Evolutionary conservation across 139 green algal species (phyloP), one percentile per base, ranked within the genome.

Genomic region (Eudorina sp.): DNA sequence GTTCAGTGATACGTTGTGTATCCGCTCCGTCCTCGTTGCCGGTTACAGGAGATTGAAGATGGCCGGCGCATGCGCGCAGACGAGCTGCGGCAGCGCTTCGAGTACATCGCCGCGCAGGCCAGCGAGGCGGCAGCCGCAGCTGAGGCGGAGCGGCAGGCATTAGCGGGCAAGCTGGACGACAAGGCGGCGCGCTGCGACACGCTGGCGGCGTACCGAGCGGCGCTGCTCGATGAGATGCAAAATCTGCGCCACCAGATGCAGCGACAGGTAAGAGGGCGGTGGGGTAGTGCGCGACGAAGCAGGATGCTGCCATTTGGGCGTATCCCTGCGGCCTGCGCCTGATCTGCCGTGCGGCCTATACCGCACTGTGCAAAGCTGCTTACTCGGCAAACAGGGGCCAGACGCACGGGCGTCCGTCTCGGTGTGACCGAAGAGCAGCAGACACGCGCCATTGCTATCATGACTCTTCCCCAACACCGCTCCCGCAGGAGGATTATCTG

Each of bases 91-190:
- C 53, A 79, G 29, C 86, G 86, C n/a, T 85, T 88, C 40, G 88
- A 88, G 45, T 90, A 92, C 85, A 93, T 91, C 66, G 62, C 80
- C 14, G 51, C 55, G 38, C 79, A 85, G 46, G 89, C 91, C n/a
- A 55, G 66, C 11, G 85, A 88, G 43, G 91, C 89, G 2, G 83
- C 79, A 4, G 83, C 72, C 53, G n/a, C 60, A 23, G 89, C 91
- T 23, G 53, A 58, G 77, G 86, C 83, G 0, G 83, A 90, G 76
- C 80, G 89, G 4, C 76, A 90, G 75, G 45, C 48, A 25, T 77
- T 90, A 51, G 83, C 75, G 23, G 40, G 21, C n/a, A 53, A 60
- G 13, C 62, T 90, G 31, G 84, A 82, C 18, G 88, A 83, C 27
- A 92, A 92, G 85, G 25, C 80, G 31, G 72, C 55, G 27, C 84